Evolutionary conservation across 305 asterid genomes (phyloP).

Genomic region (Vinca major): DNA sequence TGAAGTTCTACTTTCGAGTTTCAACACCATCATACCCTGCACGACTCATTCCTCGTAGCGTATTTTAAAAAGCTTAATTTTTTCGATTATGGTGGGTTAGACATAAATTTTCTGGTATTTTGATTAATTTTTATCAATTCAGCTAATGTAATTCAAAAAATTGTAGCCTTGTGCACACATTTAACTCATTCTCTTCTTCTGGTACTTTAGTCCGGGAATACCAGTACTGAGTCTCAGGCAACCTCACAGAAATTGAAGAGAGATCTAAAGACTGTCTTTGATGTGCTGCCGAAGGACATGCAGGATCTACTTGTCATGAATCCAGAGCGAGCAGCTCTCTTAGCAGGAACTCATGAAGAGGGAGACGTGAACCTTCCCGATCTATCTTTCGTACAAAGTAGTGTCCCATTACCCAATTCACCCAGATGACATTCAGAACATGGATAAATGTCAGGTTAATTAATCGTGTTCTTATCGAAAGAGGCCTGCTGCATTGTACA

Average conservation of each 20-base stretch:
- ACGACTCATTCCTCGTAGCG: neutral
- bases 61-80: neutral
- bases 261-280: conserved; percentile 63
- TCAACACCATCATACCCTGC: neutral
- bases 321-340: conserved; percentile 61
- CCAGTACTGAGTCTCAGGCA: conserved; percentile 44
- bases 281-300: conserved; percentile 61
- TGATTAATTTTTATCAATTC: neutral
- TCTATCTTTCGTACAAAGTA: conserved; percentile 18
- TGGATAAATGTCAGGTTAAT: conserved; percentile 11
- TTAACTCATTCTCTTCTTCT: conserved; percentile 20
- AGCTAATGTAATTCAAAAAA: conserved; percentile 2
- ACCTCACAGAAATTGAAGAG: conserved; percentile 60
- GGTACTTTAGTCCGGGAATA: conserved; percentile 43
- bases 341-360: conserved; percentile 24
- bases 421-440: conserved; percentile 31
- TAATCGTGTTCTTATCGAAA: conserved; percentile 4
- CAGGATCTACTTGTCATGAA: conserved; percentile 81
- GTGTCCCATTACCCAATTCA: conserved; percentile 21
- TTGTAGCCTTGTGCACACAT: conserved; percentile 1
- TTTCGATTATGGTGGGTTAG: neutral
- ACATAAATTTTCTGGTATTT: no score
- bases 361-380: conserved; percentile 19
- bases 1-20: neutral
- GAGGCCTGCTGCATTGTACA: conserved; percentile 13